Conservation (phyloP, 2,329 filamentous ascomycete species). For the Pseudogymnoascus sp. region DNA sequence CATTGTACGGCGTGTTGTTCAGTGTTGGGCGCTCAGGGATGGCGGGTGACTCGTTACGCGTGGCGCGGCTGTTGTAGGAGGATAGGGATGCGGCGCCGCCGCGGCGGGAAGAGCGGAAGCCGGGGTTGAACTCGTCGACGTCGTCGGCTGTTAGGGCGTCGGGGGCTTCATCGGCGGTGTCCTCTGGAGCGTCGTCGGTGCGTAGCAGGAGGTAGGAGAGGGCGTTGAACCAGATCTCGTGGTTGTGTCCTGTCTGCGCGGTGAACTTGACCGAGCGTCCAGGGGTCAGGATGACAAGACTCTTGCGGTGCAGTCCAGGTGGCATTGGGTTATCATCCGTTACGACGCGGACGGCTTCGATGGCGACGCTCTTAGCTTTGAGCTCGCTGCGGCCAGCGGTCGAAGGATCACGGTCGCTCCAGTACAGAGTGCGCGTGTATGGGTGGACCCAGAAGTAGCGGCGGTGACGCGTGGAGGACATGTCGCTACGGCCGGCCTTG, state of each 20-base stretch:
- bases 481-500: conserved; percentile 79
- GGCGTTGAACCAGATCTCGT: conserved; percentile 98
- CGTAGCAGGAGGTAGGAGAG: conserved; percentile 85
- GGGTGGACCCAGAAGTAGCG: conserved; percentile 99
- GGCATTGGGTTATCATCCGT: conserved; percentile 93
- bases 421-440: conserved; percentile 93
- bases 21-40: conserved; percentile 31
- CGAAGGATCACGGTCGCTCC: conserved; percentile 86
- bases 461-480: conserved; percentile 83
- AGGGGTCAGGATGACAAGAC: conserved; percentile 80
- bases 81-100: conserved; percentile 60
- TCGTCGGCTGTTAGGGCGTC: conserved; percentile 51
- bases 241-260: conserved; percentile 83
- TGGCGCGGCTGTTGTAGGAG: conserved; percentile 71
- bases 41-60: conserved; percentile 57
- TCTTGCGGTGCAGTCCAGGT: conserved; percentile 89
- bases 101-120: conserved; percentile 36
- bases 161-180: conserved; percentile 51
- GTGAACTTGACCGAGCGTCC: conserved; percentile 90
- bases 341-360: conserved; percentile 86
- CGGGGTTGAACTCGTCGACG: conserved; percentile 75
- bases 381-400: conserved; percentile 69
- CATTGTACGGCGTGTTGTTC: conserved; percentile 32
- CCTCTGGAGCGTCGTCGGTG: conserved; percentile 50
- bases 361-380: conserved; percentile 79